Percentiles rank a stretch among this genome's conserved stretches.
Conservation (phyloP, 2,329 filamentous ascomycete species). For the Nannizzia gypsea region DNA sequence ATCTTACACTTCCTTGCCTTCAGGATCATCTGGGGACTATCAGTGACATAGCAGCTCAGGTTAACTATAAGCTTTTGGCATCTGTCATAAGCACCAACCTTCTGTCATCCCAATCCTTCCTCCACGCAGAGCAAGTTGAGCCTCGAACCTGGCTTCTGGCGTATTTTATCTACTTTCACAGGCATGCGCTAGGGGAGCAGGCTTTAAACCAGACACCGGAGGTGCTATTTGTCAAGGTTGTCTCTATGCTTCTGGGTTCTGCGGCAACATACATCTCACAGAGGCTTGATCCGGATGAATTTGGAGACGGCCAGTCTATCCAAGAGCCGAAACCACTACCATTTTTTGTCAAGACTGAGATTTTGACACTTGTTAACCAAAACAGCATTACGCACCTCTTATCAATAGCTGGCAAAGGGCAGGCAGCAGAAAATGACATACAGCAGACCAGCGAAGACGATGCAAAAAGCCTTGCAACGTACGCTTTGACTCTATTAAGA, state of each 20-base stretch:
- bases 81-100: slow-evolving; percentile 27
- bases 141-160: slow-evolving; percentile 46
- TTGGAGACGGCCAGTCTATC: slow-evolving; percentile 18
- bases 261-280: slow-evolving; percentile 44
- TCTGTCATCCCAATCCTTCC: slow-evolving; percentile 18
- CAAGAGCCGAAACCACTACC: slow-evolving; percentile 25
- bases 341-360: slow-evolving; percentile 51
- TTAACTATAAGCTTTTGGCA: slow-evolving; percentile 42
- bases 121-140: slow-evolving; percentile 25
- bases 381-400: slow-evolving; percentile 58
- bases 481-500: slow-evolving; percentile 70
- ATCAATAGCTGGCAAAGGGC: slow-evolving; percentile 27
- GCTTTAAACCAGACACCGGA: slow-evolving; percentile 34
- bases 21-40: slow-evolving; percentile 28
- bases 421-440: slow-evolving; percentile 17
- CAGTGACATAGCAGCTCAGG: slow-evolving; percentile 33
- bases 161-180: slow-evolving; percentile 48
- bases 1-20: slow-evolving; percentile 37
- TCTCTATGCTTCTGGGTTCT: slow-evolving; percentile 46
- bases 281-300: slow-evolving; percentile 36
- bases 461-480: slow-evolving; percentile 67
- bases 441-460: slow-evolving; percentile 35
- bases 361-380: slow-evolving; percentile 62
- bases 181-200: slow-evolving; percentile 33
- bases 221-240: slow-evolving; percentile 43